Conservation (phyloP, 306 rosid genomes). For the Prunus mongolica region DNA sequence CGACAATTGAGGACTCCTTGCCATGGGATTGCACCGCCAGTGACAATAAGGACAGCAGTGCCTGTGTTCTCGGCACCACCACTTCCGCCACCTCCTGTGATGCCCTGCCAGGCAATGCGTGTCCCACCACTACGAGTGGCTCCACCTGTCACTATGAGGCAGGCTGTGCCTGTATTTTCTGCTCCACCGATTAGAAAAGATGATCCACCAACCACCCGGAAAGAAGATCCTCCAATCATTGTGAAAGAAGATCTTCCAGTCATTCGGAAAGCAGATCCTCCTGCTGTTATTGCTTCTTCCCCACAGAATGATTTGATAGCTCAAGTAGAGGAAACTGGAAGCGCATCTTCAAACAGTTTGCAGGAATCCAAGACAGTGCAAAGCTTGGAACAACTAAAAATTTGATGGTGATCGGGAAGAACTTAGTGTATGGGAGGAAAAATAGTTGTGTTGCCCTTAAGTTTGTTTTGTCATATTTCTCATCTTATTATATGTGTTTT, state of each 20-base stretch:
- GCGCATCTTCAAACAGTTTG: constrained; percentile 27
- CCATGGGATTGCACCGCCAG: constrained; percentile 87
- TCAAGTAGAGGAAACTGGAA: constrained; percentile 34
- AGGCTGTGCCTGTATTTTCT: constrained; percentile 71
- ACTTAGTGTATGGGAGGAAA: constrained; percentile 36
- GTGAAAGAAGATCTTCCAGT: constrained; percentile 41
- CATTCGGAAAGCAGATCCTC: constrained; percentile 18
- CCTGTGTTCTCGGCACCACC: constrained; percentile 95
- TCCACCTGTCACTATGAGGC: constrained; percentile 73
- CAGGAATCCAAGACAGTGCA: constrained; percentile 42
- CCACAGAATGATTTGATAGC: constrained; percentile 31
- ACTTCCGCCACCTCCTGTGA: constrained; percentile 51
- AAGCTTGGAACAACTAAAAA: constrained; percentile 63
- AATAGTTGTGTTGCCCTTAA: constrained; percentile 46
- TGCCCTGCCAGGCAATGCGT: constrained; percentile 43
- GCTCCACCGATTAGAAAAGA: constrained; percentile 62
- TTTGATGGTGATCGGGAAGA: constrained; percentile 44
- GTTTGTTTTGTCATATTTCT: constrained; percentile 38
- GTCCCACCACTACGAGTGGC: constrained; percentile 57
- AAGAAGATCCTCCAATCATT: constrained; percentile 40
- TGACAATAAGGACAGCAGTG: constrained; percentile 71
- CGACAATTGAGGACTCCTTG: constrained; percentile 76
- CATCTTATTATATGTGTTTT: constrained; percentile 46
- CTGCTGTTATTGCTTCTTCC: constrained; percentile 13
- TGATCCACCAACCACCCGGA: constrained; percentile 30